Percentiles rank a stretch among this genome's conserved stretches.
Conservation (phyloP, 257 asterid species). For the Nicotiana attenuata region DNA sequence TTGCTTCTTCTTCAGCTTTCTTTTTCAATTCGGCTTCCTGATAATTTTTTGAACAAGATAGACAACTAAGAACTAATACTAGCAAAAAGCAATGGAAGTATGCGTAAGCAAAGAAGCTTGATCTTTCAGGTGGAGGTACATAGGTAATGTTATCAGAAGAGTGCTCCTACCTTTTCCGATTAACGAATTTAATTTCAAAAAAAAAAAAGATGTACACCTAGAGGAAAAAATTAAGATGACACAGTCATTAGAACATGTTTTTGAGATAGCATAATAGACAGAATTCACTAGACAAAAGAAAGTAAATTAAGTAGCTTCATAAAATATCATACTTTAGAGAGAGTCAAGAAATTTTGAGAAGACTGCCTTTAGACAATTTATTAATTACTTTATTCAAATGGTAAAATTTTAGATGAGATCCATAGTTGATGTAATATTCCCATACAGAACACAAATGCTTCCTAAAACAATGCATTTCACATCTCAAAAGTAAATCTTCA, state of each 20-base stretch:
- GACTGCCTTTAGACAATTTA: background rate
- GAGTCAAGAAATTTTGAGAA: background rate
- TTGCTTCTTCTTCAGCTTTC: constrained; percentile 86
- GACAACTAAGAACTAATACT: background rate
- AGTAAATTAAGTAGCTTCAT: background rate
- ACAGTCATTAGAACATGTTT: background rate
- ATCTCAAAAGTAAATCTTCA: background rate
- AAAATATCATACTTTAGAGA: background rate
- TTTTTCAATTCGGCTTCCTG: constrained; percentile 73
- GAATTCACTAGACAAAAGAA: background rate
- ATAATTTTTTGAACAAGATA: background rate
- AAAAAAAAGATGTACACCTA: background rate
- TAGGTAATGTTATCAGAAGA: background rate
- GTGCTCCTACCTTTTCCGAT: background rate
- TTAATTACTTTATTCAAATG: background rate
- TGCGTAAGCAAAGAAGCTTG: background rate
- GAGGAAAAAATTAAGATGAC: background rate
- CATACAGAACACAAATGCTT: background rate
- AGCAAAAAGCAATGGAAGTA: background rate
- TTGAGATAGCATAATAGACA: background rate
- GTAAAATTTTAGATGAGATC: background rate
- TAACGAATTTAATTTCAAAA: background rate
- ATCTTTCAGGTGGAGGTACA: background rate
- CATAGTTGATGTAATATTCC: background rate
- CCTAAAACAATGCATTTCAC: background rate